These are phyloP conservation scores for Suhomyces vadensis DNA, from an alignment of 805 yeast genomes.

Conservation along the genomic window DNA sequence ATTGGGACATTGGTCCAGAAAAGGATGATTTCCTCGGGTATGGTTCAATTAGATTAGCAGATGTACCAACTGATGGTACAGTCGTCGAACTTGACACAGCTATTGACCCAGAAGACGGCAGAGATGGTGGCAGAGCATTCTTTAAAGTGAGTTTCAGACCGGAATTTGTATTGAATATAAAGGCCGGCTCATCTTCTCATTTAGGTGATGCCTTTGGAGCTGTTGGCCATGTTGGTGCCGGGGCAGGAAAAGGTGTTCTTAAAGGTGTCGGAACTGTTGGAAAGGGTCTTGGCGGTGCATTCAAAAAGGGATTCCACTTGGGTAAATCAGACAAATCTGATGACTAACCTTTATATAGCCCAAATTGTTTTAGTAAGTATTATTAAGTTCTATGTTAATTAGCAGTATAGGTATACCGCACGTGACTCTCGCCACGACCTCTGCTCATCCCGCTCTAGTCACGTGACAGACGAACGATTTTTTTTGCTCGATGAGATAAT, in stretches of 20 bases:
- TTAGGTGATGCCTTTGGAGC: conserved; percentile 49
- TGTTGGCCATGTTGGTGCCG: conserved; percentile 29
- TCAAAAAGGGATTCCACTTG: conserved; percentile 39
- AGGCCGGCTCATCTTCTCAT: conserved; percentile 28
- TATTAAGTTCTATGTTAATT: too few species aligned
- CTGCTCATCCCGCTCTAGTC: too few species aligned
- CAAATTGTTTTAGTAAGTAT: too few species aligned
- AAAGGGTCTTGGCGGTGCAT: conserved; percentile 40
- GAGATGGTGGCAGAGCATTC: conserved; percentile 64
- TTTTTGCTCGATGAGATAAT: conserved; percentile 7
- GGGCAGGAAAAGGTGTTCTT: conserved; percentile 21
- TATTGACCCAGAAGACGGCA: conserved; percentile 49
- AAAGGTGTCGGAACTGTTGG: conserved; percentile 44
- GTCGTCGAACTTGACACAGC: conserved; percentile 48
- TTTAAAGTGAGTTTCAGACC: conserved; percentile 68
- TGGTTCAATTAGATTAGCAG: conserved; percentile 55
- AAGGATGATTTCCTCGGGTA: conserved; percentile 80
- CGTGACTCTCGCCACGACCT: too few species aligned
- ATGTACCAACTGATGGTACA: conserved; percentile 46
- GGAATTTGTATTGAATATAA: conserved; percentile 57
- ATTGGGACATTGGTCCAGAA: conserved; percentile 94
- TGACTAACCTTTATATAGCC: not conserved
- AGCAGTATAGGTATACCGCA: too few species aligned
- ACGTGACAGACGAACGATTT: conserved; percentile 2
- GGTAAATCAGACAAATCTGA: conserved; percentile 17